Evolutionary conservation across 345 rosid species (phyloP), one percentile per base, ranked within the genome.

Genomic region (Punica granatum): DNA sequence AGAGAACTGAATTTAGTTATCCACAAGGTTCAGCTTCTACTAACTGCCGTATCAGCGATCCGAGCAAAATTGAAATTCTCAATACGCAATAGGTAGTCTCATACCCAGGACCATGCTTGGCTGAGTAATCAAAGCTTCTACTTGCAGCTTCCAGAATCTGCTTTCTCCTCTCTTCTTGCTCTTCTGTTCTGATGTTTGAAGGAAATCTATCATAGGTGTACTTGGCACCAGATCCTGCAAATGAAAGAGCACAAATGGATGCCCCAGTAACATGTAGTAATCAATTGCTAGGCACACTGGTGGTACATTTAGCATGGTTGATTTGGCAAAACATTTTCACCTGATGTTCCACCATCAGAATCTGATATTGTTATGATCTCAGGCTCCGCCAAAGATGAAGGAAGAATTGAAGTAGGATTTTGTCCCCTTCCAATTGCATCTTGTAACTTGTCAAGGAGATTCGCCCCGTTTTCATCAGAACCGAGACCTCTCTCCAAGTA

Each of bases 391-490:
- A 70, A 77, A 31, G 83, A 70, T 53, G 89, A 81, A 60, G 97
- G 93, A 68, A 94, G 78, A 82, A 88, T 74, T 19, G 93, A 91
- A 81, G 75, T 79, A 43, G 90, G 92, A 82, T 88, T 89, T 74
- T 94, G 98, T 79, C 95, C 97, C 85, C 98, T 91, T 63, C 96
- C 96, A 68, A 91, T 76, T 59, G 99, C 93, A 78, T 94, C 99
- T 84, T 91, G 98, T 79, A 89, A 82, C 83, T 85, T 94, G 74
- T 94, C 98, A 32, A 94, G 90, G 41, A 91, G 96, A 84, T 91
- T 86, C 78, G 74, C 76, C 74, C 75, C 80, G 72, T 77, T 84
- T 85, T 83, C 92, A 58, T 88, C 96, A 67, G 84, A 83, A 75
- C 86, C 82, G 43, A 79, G 70, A 60, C 86, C 85, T 75, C 98